Percentiles rank a stretch among this genome's conserved stretches.
phyloP scores from a whole-genome alignment of 1,284 basidiomycete species.

The Prillingera fragicola region DNA sequence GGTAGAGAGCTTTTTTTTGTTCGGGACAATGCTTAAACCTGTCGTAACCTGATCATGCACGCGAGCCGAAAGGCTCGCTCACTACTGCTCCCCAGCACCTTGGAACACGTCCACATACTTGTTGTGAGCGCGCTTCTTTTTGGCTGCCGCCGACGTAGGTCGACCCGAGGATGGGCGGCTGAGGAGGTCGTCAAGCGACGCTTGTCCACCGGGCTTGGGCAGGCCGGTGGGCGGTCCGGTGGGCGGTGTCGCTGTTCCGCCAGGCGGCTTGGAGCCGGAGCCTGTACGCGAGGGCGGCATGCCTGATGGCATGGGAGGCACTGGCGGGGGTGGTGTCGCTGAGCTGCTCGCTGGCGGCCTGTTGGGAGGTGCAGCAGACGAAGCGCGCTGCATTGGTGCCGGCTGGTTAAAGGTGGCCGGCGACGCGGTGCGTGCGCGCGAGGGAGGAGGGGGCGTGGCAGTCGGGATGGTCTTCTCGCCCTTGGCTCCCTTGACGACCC shows the following conservation, averaged over 20 bases:
- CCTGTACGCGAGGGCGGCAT: slow-evolving; percentile 18
- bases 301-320: slow-evolving; percentile 48
- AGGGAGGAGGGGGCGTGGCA: slow-evolving; percentile 51
- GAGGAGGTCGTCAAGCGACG: slow-evolving; percentile 44
- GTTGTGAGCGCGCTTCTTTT: slow-evolving; percentile 67
- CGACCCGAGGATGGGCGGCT: slow-evolving; percentile 40
- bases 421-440: slow-evolving; percentile 72
- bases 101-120: slow-evolving; percentile 62
- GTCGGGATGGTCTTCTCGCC: slow-evolving; percentile 54
- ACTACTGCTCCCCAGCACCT: not conserved
- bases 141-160: slow-evolving; percentile 46
- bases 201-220: slow-evolving; percentile 56
- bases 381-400: slow-evolving; percentile 51
- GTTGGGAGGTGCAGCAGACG: slow-evolving; percentile 60
- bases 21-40: not conserved
- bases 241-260: slow-evolving; percentile 19
- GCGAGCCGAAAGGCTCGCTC: too few relatives aligned
- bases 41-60: not conserved
- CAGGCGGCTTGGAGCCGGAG: slow-evolving; percentile 3
- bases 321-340: slow-evolving; percentile 27
- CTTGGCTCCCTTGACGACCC: slow-evolving; percentile 89
- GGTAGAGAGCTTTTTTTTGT: not conserved
- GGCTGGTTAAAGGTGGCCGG: too few relatives aligned
- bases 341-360: slow-evolving; percentile 50
- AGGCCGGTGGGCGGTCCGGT: slow-evolving; percentile 5